A percentile compares a stretch with the other conserved stretches of the same genome.
Conservation (phyloP, 805 yeast genomes). For the Metschnikowia rubicola region DNA sequence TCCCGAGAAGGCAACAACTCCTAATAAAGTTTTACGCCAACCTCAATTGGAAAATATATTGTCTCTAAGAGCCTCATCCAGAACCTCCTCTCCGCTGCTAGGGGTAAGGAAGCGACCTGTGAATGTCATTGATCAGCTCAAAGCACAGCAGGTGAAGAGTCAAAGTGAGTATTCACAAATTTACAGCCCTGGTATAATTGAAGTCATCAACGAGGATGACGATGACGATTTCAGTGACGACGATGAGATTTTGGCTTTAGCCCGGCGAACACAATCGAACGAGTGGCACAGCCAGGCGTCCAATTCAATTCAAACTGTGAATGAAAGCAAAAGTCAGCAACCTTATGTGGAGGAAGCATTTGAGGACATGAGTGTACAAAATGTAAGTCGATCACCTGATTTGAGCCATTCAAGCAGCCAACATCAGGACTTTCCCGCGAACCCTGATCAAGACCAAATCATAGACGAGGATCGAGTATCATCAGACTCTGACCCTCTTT, state of each 20-base stretch:
- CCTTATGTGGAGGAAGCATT: too few species aligned
- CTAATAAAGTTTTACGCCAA: too few species aligned
- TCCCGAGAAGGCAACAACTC: too few species aligned
- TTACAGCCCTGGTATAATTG: not conserved
- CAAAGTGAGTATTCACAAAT: not conserved
- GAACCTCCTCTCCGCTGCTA: constrained; percentile 1
- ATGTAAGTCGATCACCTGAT: too few species aligned
- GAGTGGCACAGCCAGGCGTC: constrained; percentile 6
- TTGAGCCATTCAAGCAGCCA: too few species aligned
- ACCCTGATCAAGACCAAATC: too few species aligned
- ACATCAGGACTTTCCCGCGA: too few species aligned
- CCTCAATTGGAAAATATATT: not conserved
- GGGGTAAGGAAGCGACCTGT: constrained; percentile 1
- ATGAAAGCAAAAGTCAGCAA: not conserved
- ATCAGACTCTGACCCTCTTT: too few species aligned
- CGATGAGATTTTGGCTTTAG: constrained; percentile 17
- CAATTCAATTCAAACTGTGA: not conserved
- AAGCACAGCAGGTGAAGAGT: not conserved
- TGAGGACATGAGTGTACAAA: too few species aligned
- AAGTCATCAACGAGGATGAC: not conserved
- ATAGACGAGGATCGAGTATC: too few species aligned
- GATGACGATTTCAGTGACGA: constrained; percentile 15
- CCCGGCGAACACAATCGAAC: constrained; percentile 13
- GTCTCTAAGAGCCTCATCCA: constrained; percentile 1
- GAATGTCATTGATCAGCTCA: constrained; percentile 2